phyloP scores from a whole-genome alignment of 2,329 filamentous ascomycete genomes.

The Colletotrichum lupini region DNA sequence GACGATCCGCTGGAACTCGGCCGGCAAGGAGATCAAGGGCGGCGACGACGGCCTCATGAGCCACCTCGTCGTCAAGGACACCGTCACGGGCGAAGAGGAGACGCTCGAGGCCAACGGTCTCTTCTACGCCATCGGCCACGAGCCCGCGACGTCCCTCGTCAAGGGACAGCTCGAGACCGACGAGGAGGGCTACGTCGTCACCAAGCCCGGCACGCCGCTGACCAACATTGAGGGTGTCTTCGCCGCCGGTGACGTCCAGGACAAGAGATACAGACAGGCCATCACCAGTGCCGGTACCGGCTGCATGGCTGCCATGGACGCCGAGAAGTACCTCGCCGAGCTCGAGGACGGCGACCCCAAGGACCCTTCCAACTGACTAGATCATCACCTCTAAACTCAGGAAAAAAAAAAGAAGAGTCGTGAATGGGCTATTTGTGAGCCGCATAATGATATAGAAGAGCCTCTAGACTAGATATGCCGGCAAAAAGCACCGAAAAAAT shows the following conservation, averaged over 20 bases:
- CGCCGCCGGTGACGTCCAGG: constrained; percentile 96
- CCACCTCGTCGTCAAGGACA: constrained; percentile 85
- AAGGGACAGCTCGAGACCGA: constrained; percentile 92
- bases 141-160: constrained; percentile 90
- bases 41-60: constrained; percentile 90
- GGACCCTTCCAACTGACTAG: constrained; percentile 35
- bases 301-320: constrained; percentile 94
- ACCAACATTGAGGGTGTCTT: constrained; percentile 94
- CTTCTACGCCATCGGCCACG: constrained; percentile 98
- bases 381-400: constrained; percentile 29
- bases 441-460: constrained; percentile 3
- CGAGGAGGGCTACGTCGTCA: constrained; percentile 89
- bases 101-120: constrained; percentile 90
- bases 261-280: constrained; percentile 97
- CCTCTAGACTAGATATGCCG: constrained; percentile 16
- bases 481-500: constrained; percentile 15
- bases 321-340: constrained; percentile 92
- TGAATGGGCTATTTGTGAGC: neutral
- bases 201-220: constrained; percentile 86
- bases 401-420: too few species aligned
- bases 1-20: constrained; percentile 87
- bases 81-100: constrained; percentile 79
- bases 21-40: constrained; percentile 85
- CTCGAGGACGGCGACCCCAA: constrained; percentile 61
- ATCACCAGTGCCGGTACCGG: constrained; percentile 97